Evolutionary conservation across 2,329 filamentous ascomycete species (phyloP), one percentile per base, ranked within the genome.

Genomic region (Plenodomus tracheiphilus): DNA sequence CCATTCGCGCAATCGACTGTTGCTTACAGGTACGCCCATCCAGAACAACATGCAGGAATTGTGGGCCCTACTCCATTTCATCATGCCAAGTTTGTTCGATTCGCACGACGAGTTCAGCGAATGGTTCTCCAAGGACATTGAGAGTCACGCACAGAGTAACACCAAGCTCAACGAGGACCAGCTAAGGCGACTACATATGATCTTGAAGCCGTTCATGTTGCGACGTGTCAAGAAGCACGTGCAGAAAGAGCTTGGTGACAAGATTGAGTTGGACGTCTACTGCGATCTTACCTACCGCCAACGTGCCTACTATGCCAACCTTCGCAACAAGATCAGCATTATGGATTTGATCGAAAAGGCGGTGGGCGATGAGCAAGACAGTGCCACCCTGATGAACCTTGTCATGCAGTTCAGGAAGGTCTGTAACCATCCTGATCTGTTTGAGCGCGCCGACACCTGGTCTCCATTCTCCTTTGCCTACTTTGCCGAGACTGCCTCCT

Each of bases 361-460:
- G 2, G 83, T 94, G 61, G 94, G 94, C 30, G 92, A 97, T 64
- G 94, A 97, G 41, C 87, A 93, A 63, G 94, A 97, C 69, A 96
- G 90, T 30, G 92, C 93, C 35, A 97, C 93, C 1, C 76, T 99
- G 65, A 97, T 99, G 94, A 99, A 99, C 74, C 80, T 99, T 58
- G 94, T 99, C 56, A 99, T 99, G 94, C 94, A 99, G 75, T 99
- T 99, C 83, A 85, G 94, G 64, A 99, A 99, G 76, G 94, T 99
- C 48, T 99, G 94, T 78, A 99, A 99, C 68, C 94, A 99, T 70
- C 94, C 94, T 0, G 94, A 99, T 74, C 76, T 99, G 28, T 99
- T 99, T 62, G 92, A 99, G 74, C 87, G 94, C 39, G 92, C 93
- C 9, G 93, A 97, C 53, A 96, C 91, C 8, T 87, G 84, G 19